Evolutionary conservation across 2,329 filamentous ascomycete genomes (phyloP), one percentile per base, ranked within the genome.

Genomic region (Venturia pyrina): DNA sequence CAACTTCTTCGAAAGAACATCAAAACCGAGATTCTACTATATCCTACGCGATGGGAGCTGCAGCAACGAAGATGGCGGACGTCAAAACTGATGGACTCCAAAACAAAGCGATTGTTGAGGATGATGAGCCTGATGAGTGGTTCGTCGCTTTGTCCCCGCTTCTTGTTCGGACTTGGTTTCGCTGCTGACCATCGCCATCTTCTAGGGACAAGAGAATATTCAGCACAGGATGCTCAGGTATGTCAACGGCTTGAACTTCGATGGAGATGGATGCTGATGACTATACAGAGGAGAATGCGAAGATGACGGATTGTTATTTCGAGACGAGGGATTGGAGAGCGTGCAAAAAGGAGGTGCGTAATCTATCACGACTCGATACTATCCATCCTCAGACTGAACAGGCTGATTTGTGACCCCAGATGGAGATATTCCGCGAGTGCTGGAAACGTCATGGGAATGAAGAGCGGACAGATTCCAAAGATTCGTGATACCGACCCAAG

Each of bases 81-180:
- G 44, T 41, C 15, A 74, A 71, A 74, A 44, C 68, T 71, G 37
- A 70, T 70, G 68, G 73, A 75, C 40, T 70, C 2, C 24, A 63
- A 40, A 70, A 76, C 21, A 73, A 77, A 63, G 73, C 80, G 15
- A 63, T 70, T 37, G 81, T 85, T 57, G 85, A 87, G 46, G 90
- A 93, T 66, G 92, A 97, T 77, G 93, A 97, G 77, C 90, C 90
- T 4, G 95, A 98, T 82, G 93, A 96, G 67, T 98, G 93, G 95
- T 98, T 80, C 77, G 85, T 72, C 69, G 46, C 67, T 40, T 40
- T 37, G 53, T 68, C 69, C 19, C 62, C 48, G 66, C 34, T 28
- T 37, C 53, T 37, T 37, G 28, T 13, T 37, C 32, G 32, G 53
- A 7, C 28, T 59, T 32, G 37, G 24, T 53, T 57, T 66, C 44